Evolutionary conservation across 129 eudicot species (phyloP), one percentile per base, ranked within the genome.

Genomic region (Artemisia argyi): DNA sequence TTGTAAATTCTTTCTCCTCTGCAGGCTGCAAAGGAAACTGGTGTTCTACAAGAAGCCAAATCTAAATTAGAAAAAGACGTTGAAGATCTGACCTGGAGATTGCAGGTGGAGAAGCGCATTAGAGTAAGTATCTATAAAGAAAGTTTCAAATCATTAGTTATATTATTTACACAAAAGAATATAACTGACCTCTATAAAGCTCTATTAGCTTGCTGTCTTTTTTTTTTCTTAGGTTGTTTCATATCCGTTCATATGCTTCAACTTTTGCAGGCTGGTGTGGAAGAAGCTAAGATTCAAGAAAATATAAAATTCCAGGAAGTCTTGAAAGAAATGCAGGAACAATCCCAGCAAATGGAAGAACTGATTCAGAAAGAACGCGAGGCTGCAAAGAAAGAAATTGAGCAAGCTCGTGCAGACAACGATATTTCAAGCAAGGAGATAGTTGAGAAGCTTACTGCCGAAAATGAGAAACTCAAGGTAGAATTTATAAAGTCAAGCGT

Each of bases 41-140:
- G 91, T 55, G 91, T 88, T 58, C 87, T 94, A 66, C 92, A 94
- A 83, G 96, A 71, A 68, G 98, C 98, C 81, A 93, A 90, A 82
- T 68, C 66, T 55, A 89, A 85, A 77, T 77, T 93, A 22, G 98
- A 93, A 82, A 90, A 94, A 85, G 70, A 90, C 76, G 97, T 90
- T 81, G 97, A 94, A 81, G 98, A 94, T 65, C 78, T 93, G 59
- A 85, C 91, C n/a, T 82, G 81, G 89, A 82, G 81, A 35, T 69
- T 93, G 65, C 81, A 90, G 84, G 66, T 87, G 82, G 98, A 90
- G 87, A 94, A 90, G 78, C 91, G 89, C 72, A 71, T 79, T 79
- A 84, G 97, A 83, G 98, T 94, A 90, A 54, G 67, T 26, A 42
- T 26, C 22, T 59, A 16, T 58, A 68, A 52, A 4, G 16, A 52